Conservation (phyloP, 2,329 filamentous ascomycete species). For the Beauveria brongniartii region DNA sequence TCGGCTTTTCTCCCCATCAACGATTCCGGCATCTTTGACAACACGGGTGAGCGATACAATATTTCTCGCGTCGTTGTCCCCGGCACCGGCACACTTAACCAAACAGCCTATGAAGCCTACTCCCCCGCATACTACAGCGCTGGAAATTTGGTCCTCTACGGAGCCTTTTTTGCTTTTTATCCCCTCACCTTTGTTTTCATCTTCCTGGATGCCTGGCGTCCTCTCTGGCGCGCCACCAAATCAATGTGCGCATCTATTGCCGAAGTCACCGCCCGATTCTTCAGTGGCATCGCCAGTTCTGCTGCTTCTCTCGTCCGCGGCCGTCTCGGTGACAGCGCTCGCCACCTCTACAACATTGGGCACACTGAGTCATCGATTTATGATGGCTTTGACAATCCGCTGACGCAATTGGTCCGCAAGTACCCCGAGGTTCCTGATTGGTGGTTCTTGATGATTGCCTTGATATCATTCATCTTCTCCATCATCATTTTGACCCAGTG, state of each 20-base stretch:
- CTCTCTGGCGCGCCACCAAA: constrained; percentile 8
- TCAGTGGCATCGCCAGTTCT: constrained; percentile 20
- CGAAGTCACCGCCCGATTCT: neutral
- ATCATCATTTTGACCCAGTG: constrained; percentile 23
- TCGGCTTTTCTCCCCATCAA: constrained; percentile 41
- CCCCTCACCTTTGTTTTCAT: constrained; percentile 28
- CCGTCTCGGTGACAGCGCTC: constrained; percentile 22
- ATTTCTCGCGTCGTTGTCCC: constrained; percentile 34
- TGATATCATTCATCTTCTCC: constrained; percentile 24
- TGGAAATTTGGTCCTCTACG: constrained; percentile 23
- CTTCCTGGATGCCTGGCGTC: constrained; percentile 24
- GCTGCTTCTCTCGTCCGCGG: constrained; percentile 22
- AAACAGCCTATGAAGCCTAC: constrained; percentile 26
- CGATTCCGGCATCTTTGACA: constrained; percentile 36
- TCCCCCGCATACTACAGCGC: constrained; percentile 26
- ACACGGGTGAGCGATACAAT: constrained; percentile 33
- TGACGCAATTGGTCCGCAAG: constrained; percentile 33
- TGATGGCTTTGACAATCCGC: constrained; percentile 31
- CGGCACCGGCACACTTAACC: constrained; percentile 13
- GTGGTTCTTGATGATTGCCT: constrained; percentile 27
- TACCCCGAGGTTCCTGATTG: constrained; percentile 41
- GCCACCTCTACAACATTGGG: constrained; percentile 30
- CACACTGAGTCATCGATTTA: constrained; percentile 31
- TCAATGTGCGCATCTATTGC: neutral
- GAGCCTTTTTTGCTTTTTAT: constrained; percentile 25